Evolutionary conservation across 2,329 filamentous ascomycete species (phyloP), one percentile per base, ranked within the genome.

Genomic region (Colletotrichum tabaci): DNA sequence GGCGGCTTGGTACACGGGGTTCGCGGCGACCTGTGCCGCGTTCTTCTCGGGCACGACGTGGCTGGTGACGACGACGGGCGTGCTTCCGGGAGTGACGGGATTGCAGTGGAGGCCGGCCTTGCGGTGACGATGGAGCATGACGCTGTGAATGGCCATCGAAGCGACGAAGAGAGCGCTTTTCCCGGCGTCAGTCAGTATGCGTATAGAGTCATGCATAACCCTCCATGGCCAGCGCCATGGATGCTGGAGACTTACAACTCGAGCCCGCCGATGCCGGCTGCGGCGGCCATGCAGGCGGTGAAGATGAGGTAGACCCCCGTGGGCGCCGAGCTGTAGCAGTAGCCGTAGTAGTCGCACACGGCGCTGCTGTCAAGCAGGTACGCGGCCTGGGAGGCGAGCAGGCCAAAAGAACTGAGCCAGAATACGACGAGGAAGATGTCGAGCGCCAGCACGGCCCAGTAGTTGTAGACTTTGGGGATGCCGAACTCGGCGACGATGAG

Each of bases 351-450:
- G 4, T n/a, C 18, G 16, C 30, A 55, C 16, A n/a, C 18, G 13
- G 67, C 55, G n/a, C 61, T 30, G 10, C 74, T 68, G 9, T 16
- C 56, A 18, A 67, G 53, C n/a, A 61, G 12, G 56, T 35, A 67
- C 16, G 46, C 56, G 3, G 13, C 21, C 23, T 67, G 12, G 18
- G 82, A 75, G 9, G 84, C 84, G 12, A 84, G 76, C 18, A 85
- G 74, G 15, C 81, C 83, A 50, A 87, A 84, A 1, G 83, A 80
- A 62, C 80, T 74, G 46, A 88, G 79, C 88, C 87, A 90, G 77
- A 90, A 86, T 66, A 90, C 71, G 64, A 87, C 76, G 40, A 87
- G 82, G 67, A 86, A 82, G 23, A 86, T 82, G 73, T 90, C 88
- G 47, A 90, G 79, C 26, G 80, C 81, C 4, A 90, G 77, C 9